Base-by-base conservation (phyloP, 371 early-diverging fungal species). In the Dichotomocladium elegans region DNA sequence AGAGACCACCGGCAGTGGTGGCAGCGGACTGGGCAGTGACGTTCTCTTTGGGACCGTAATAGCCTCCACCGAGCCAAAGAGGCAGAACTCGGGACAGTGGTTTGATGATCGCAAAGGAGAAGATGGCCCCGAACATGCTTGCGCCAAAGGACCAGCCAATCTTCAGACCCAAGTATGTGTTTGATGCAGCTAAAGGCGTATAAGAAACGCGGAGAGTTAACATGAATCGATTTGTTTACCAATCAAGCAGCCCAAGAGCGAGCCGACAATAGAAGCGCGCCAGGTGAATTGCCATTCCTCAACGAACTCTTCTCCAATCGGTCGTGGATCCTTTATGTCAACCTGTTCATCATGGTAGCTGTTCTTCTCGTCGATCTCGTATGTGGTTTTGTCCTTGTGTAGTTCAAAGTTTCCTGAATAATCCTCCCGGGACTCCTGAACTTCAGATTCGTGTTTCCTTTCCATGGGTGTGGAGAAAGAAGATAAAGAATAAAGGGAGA, bases 11-110 rank as follows among this genome's bases (percentile, higher is more conserved):
- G 12, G 86, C 82, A 21, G 87, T 78, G 2, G 87, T 85, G 5
- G 87, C 89, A 33, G 86, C 82, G 19, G 83, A 74, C 67, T 86
- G 86, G 34, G 82, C 81, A 34, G 85, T 76, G 56, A 79, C 71
- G 53, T 89, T 87, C 56, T 89, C 89, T 51, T 82, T 79, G 22
- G 85, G 74, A 22, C 87, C 87, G 66, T 87, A 89, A 43, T 80
- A 66, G 9, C 83, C 79, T 46, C 86, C 87, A 47, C 82, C 82
- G 48, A 77, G 69, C 33, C 41, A 42, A 7, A 42, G 46, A 11
- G 82, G 82, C 19, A 77, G 59, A 3, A 66, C 22, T 17, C 57
- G 58, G 14, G 84, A 78, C 0, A 89, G 15, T 8, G 84, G 84
- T 55, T 84, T 86, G 41, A 89, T 43, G 44, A 84, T 78, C 25